Evolutionary conservation across 345 rosid species (phyloP).

Genomic region (Clarkia xantiana): DNA sequence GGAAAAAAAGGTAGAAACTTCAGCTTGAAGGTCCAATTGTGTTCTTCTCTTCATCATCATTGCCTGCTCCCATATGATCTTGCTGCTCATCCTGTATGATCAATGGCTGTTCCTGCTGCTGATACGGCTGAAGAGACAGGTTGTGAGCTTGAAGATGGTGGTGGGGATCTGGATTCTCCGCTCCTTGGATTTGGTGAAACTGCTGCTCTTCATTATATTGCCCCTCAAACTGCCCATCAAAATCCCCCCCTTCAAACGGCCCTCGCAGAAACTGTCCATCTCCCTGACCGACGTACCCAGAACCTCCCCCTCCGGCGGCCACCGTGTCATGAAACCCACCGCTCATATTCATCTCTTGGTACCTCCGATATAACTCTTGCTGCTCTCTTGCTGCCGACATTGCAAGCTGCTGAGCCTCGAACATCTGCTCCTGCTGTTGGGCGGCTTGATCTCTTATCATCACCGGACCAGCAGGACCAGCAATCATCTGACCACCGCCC

Average conservation of each 20-base stretch:
- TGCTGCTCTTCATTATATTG: conserved; percentile 11
- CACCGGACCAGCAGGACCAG: too few species aligned
- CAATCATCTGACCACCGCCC: too few species aligned
- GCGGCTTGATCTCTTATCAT: too few species aligned
- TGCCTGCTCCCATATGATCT: conserved; percentile 33
- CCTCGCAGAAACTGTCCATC: too few species aligned
- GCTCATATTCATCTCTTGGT: conserved; percentile 33
- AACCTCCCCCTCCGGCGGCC: conserved; percentile 8
- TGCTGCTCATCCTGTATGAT: conserved; percentile 12
- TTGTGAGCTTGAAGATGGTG: conserved; percentile 27
- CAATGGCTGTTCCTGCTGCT: conserved; percentile 13
- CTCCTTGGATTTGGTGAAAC: background rate
- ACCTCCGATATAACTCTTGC: conserved; percentile 46
- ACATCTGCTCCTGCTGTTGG: conserved; percentile 34
- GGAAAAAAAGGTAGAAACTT: conserved; percentile 3
- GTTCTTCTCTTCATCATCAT: conserved; percentile 32
- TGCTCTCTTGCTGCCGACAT: conserved; percentile 46
- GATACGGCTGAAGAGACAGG: conserved; percentile 40
- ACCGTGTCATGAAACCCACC: conserved; percentile 18
- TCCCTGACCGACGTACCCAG: background rate
- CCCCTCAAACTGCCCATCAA: conserved; percentile 31
- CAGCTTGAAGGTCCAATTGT: conserved; percentile 27
- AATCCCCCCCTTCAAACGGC: too few species aligned
- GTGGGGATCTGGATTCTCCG: conserved; percentile 5
- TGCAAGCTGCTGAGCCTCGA: conserved; percentile 51